phyloP scores from a whole-genome alignment of 805 yeast species.

The Kazachstania bromeliacearum region DNA sequence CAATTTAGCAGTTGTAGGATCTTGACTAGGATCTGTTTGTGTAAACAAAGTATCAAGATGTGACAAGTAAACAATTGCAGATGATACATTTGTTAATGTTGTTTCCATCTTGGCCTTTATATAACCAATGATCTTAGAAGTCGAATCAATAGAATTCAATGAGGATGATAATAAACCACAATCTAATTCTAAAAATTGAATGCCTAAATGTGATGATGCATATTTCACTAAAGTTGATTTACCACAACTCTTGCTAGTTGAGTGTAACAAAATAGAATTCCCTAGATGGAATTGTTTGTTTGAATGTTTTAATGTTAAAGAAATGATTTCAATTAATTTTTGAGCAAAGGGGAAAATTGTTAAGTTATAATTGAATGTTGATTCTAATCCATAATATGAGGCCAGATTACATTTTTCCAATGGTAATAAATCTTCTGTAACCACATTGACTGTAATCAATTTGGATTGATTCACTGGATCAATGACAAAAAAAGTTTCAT shows the following conservation, averaged over 20 bases:
- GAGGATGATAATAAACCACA: conserved; percentile 39
- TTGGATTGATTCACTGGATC: conserved; percentile 58
- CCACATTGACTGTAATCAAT: conserved; percentile 58
- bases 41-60: conserved; percentile 73
- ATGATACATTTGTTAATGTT: conserved; percentile 35
- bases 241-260: conserved; percentile 70
- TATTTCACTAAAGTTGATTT: conserved; percentile 56
- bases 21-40: conserved; percentile 51
- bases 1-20: conserved; percentile 29
- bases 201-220: conserved; percentile 49
- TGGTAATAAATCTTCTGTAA: conserved; percentile 32
- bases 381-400: conserved; percentile 37
- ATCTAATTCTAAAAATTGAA: conserved; percentile 59
- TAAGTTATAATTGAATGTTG: conserved; percentile 30
- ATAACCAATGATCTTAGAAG: conserved; percentile 67
- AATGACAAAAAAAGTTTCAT: conserved; percentile 39
- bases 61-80: conserved; percentile 47
- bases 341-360: conserved; percentile 39
- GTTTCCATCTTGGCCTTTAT: conserved; percentile 70
- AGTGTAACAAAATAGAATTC: conserved; percentile 57
- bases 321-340: conserved; percentile 44
- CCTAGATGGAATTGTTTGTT: conserved; percentile 33
- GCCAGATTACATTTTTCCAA: conserved; percentile 33
- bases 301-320: conserved; percentile 36
- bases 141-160: conserved; percentile 58